Evolutionary conservation across 306 rosid species (phyloP).

Genomic region (Cicer arietinum): DNA sequence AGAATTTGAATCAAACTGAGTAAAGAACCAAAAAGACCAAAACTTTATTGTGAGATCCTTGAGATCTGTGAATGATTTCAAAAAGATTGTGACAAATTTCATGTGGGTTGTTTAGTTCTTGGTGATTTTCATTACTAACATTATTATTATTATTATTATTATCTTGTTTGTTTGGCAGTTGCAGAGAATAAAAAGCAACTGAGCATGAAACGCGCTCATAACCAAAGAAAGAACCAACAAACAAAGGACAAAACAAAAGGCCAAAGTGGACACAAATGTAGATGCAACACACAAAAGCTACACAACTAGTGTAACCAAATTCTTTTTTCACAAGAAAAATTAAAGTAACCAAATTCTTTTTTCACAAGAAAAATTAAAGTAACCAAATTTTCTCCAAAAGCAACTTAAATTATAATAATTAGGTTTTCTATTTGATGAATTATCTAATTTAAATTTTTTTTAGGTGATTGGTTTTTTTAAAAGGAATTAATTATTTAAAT

Average conservation of each 20-base stretch:
- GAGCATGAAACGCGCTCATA: conserved; percentile 50
- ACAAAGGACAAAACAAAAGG: conserved; percentile 68
- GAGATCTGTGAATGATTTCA: conserved; percentile 72
- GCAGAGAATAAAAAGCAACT: conserved; percentile 45
- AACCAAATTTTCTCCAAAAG: conserved; percentile 31
- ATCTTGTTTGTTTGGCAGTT: conserved; percentile 44
- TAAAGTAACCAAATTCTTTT: conserved; percentile 21
- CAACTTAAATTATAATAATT: not conserved
- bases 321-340: too few species aligned
- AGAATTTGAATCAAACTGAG: conserved; percentile 62
- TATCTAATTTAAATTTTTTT: too few species aligned
- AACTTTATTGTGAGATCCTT: conserved; percentile 70
- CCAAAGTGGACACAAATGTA: conserved; percentile 67
- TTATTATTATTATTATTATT: conserved; percentile 18
- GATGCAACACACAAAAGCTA: conserved; percentile 53
- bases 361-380: not conserved
- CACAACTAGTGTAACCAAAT: conserved; percentile 51
- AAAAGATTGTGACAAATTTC: conserved; percentile 53
- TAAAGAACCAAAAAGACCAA: conserved; percentile 48
- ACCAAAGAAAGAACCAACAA: conserved; percentile 60
- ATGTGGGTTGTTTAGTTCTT: conserved; percentile 34
- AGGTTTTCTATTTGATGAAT: too few species aligned
- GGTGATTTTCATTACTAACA: conserved; percentile 56
- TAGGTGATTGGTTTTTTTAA: too few species aligned
- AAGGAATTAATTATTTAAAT: too few species aligned